phyloP scores from a whole-genome alignment of 768 basidiomycete species.

The Mrakia gelida region DNA sequence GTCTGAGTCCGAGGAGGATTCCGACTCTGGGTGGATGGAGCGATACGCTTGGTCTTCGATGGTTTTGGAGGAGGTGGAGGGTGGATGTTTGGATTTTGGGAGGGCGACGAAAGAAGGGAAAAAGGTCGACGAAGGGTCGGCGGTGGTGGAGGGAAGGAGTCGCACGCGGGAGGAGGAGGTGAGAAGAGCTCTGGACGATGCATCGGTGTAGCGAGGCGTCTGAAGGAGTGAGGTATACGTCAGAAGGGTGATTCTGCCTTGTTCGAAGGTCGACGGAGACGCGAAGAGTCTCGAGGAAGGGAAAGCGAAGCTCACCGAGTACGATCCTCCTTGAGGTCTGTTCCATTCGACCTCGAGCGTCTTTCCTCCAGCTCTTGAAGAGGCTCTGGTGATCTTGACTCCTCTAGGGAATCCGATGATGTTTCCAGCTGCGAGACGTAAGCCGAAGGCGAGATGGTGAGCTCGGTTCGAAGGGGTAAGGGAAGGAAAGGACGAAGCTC shows the following conservation, averaged over 20 bases:
- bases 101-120: constrained; percentile 16
- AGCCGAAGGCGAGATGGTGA: background rate
- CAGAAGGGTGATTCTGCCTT: too few species aligned
- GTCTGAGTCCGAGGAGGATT: constrained; percentile 29
- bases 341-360: constrained; percentile 11
- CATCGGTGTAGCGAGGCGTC: background rate
- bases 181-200: background rate
- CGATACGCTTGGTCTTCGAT: constrained; percentile 11
- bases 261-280: background rate
- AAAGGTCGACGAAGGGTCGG: background rate
- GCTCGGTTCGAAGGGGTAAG: background rate
- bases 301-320: background rate
- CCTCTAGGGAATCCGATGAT: constrained; percentile 23
- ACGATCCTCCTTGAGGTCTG: background rate
- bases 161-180: background rate
- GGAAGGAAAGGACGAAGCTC: background rate
- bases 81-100: background rate
- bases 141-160: background rate
- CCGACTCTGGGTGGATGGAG: background rate
- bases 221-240: background rate
- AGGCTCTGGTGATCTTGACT: constrained; percentile 23
- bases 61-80: background rate
- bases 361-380: background rate
- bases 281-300: background rate
- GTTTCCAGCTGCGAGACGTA: constrained; percentile 5